phyloP scores from a whole-genome alignment of 108 stramenopile species.

The Nitzschia palea region DNA sequence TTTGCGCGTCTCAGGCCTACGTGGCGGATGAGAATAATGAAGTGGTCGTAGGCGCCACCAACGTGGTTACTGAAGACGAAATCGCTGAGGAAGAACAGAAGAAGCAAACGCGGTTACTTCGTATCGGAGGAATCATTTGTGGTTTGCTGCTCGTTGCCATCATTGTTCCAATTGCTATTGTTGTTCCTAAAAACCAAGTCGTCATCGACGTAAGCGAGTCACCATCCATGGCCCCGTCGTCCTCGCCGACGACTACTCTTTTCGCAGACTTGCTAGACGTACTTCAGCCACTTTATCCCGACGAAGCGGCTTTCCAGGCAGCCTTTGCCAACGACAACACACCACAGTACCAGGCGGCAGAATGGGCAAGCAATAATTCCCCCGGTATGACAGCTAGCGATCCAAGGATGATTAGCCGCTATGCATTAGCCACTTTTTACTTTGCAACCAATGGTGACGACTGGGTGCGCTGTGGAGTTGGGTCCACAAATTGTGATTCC shows the following conservation, averaged over 20 bases:
- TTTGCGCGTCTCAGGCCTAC: conserved; percentile 25
- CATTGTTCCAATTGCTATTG: conserved; percentile 18
- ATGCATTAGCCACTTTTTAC: conserved; percentile 39
- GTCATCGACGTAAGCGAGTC: not conserved
- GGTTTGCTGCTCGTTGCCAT: conserved; percentile 18
- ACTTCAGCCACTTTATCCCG: conserved; percentile 5
- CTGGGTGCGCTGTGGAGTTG: conserved; percentile 24
- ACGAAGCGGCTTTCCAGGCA: not conserved
- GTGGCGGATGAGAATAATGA: conserved; percentile 18
- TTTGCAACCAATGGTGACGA: conserved; percentile 35
- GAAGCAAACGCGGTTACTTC: conserved; percentile 1
- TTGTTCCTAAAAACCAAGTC: not conserved
- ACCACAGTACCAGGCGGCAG: conserved; percentile 25
- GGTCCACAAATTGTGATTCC: conserved; percentile 11
- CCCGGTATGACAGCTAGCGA: not conserved
- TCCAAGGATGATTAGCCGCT: conserved; percentile 30
- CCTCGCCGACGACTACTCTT: conserved; percentile 19
- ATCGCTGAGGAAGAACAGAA: conserved; percentile 18
- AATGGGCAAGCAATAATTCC: conserved; percentile 19
- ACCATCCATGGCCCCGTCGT: conserved; percentile 21
- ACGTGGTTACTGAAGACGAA: conserved; percentile 20
- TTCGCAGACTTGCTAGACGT: conserved; percentile 9
- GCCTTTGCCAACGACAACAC: conserved; percentile 10
- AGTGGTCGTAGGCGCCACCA: conserved; percentile 12
- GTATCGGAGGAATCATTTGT: conserved; percentile 13